Base-by-base conservation (phyloP, 2,329 filamentous ascomycete species). In the Monosporascus sp. region DNA sequence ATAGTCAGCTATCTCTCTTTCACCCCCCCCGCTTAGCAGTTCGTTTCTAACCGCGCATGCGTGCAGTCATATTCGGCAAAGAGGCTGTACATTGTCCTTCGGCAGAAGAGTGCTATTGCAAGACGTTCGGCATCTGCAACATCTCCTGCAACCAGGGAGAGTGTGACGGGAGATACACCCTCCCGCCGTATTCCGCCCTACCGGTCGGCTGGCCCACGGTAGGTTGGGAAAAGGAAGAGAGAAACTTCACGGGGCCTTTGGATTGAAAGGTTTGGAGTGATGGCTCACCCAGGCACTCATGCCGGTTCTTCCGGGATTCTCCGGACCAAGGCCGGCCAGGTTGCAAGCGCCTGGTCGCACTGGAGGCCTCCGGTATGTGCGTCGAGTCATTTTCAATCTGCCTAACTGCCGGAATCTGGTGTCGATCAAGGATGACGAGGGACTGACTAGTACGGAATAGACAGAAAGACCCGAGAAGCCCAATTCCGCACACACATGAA, bases 21-120 rank as follows among this genome's bases (percentile, higher is more conserved):
- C 35, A 25, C 25, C 8, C 25, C 25, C 25, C 25, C 25, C 8
- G 25, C 25, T 25, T 25, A 25, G 25, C 25, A 9, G 18, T 45
- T 22, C 6, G 43, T 24, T 14, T 11, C 22, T 45, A 24, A 25
- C 43, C 25, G 25, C 25, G 25, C 25, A 25, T 25, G 25, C 25
- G 25, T 7, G 25, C 50, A 82, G 79, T 84, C 56, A 80, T 84
- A 14, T 85, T 84, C 60, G 80, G 80, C 50, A 79, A 81, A 57
- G 68, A 76, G 24, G 65, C 77, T 7, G 75, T 86, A 1, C 76
- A 85, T 59, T 89, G 85, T 58, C 86, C 86, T 0, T 70, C 73
- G 20, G 82, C 82, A 1, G 68, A 74, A 46, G 77, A 81, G 8
- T 88, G 85, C 64, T 88, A 88, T 65, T 88, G 86, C 69, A 80